Base-by-base conservation (phyloP, 169 alveolate genomes). In the Plasmodium vinckei region DNA sequence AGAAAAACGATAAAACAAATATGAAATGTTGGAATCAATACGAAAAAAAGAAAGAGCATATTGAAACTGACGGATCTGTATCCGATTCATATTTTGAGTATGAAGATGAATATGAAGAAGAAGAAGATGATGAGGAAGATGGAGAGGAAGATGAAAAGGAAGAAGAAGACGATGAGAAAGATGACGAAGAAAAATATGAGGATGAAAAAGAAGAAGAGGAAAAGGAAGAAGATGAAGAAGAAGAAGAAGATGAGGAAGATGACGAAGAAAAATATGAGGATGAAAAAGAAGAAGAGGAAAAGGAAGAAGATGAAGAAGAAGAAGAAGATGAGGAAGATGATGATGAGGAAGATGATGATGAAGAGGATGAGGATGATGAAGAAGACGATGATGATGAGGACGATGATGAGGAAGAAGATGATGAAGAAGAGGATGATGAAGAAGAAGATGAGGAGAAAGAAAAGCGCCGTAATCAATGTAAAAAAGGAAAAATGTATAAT, bases 31-130 rank as follows among this genome's bases (percentile, higher is more conserved):
- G 68, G 67, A 67, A 33, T 2, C 54, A 60, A 67, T 63, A 60
- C 51, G 71, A 70, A 25, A 61, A 54, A 64, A 39, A 60, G 46
- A 87, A 44, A 64, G 23, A 46, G 13, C 69, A 61, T 27, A 54
- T 5, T 53, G 49, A 70, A 42, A 27, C 17, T 6, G 71, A 44
- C 21, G 77, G 69, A 12, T 17, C 77, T 1, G 51, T 13, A 2
- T 84, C 73, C 4, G 44, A 46, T 67, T 25, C 44, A 15, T 67
- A 64, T 13, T 73, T 87, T n/a, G 92, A 64, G 21, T 73, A 73
- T 13, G 87, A 65, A n/a, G 56, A 73, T 49, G 68, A 54, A 39
- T 57, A 60, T 10, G 84, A 27, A 3, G 49, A 25, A 4, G 91
- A 84, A 1, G 79, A 64, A 15, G 90, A 47, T 0, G 25, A 60